Base-by-base conservation (phyloP, 2,329 filamentous ascomycete species). In the Biscogniauxia marginata region DNA sequence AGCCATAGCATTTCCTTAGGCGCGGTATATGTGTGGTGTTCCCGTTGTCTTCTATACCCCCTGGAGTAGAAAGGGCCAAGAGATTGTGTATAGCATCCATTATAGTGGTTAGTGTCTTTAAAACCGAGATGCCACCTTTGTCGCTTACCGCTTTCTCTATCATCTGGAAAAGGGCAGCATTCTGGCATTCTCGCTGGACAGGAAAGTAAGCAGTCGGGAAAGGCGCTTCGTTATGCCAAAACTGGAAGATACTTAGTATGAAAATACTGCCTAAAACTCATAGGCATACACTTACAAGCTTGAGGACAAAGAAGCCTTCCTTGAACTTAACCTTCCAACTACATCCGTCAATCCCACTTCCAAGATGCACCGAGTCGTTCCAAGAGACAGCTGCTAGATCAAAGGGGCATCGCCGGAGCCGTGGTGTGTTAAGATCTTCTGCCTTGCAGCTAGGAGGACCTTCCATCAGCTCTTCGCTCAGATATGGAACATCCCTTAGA, bases 111-210 rank as follows among this genome's bases (percentile, higher is more conserved):
- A n/a, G n/a, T n/a, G n/a, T n/a, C n/a, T n/a, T n/a, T n/a, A n/a
- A n/a, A n/a, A n/a, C n/a, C n/a, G n/a, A n/a, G n/a, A n/a, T n/a
- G n/a, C n/a, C n/a, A n/a, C n/a, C n/a, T n/a, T n/a, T n/a, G n/a
- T n/a, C n/a, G 44, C 53, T 48, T 53, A 47, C 22, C 9, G 48
- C 34, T 46, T 50, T 9, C 34, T 56, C 22, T 48, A 59, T 53
- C 46, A 56, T 56, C 24, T 61, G 53, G 23, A 61, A 43, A 43
- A 61, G 39, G 25, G 53, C 56, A 43, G 56, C 56, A 53, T 61
- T 61, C 50, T 59, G 53, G 25, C 53, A 53, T 53, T 58, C 53
- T 54, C 53, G 58, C 11, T 55, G 53, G 16, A 51, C 48, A 25
- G 56, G 23, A 22, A 53, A 56, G 58, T 56, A 61, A 46, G 34